Conservation (phyloP, 306 rosid species). For the Ziziphus jujuba region DNA sequence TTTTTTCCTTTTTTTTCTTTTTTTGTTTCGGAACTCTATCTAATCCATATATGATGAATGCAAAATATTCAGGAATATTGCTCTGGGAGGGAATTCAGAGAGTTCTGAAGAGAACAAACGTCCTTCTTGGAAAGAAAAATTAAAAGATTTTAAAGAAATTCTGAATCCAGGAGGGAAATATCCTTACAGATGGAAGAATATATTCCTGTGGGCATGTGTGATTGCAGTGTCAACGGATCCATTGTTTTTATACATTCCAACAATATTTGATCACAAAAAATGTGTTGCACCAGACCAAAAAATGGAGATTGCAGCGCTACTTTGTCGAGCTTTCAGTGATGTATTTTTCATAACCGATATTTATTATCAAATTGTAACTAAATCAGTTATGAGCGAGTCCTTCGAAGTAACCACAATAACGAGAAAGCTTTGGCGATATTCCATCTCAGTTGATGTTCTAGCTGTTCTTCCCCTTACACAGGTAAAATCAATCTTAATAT, state of each 20-base stretch:
- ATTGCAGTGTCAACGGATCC: background rate
- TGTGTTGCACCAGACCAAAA: constrained; percentile 1
- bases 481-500: no score
- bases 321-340: constrained; percentile 4
- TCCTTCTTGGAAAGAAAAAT: no score
- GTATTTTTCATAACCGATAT: background rate
- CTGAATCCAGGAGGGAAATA: background rate
- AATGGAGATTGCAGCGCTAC: background rate
- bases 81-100: no score
- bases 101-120: no score
- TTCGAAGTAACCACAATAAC: background rate
- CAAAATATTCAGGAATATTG: no score
- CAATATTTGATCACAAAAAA: background rate
- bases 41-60: no score
- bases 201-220: background rate
- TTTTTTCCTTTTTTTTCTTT: no score
- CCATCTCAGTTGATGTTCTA: no score
- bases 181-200: background rate
- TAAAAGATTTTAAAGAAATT: no score
- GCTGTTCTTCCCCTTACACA: no score
- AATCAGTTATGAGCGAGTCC: background rate
- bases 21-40: no score
- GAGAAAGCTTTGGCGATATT: no score
- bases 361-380: background rate
- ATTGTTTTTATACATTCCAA: background rate